These are phyloP conservation scores for Schwanniomyces sp. DNA, from an alignment of 805 yeast genomes.

Conservation along the genomic window DNA sequence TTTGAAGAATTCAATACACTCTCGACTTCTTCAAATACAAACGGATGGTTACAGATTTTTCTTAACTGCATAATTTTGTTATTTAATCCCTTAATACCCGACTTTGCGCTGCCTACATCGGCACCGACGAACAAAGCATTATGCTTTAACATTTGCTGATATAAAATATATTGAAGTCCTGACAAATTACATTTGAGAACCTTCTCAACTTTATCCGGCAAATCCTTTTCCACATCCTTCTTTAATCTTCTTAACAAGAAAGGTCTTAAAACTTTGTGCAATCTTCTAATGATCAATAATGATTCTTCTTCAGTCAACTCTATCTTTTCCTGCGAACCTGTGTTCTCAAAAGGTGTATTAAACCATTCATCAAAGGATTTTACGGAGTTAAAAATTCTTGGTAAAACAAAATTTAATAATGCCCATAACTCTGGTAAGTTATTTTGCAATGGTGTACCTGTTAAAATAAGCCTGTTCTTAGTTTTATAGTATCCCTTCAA, in stretches of 20 bases:
- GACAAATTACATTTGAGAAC: slow-evolving; percentile 79
- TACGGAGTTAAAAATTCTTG: slow-evolving; percentile 81
- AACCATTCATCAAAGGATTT: slow-evolving; percentile 90
- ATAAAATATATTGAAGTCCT: slow-evolving; percentile 66
- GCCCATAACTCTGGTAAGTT: slow-evolving; percentile 88
- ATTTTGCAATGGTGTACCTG: slow-evolving; percentile 88
- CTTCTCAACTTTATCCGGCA: slow-evolving; percentile 82
- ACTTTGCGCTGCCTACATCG: slow-evolving; percentile 56
- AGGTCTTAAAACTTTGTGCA: slow-evolving; percentile 84
- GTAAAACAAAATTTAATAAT: slow-evolving; percentile 74
- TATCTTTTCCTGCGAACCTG: slow-evolving; percentile 78
- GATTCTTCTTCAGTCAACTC: slow-evolving; percentile 87
- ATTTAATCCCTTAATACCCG: slow-evolving; percentile 75
- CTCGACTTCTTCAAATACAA: slow-evolving; percentile 82
- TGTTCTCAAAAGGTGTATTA: slow-evolving; percentile 83
- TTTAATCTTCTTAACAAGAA: slow-evolving; percentile 80
- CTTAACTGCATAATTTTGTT: slow-evolving; percentile 84
- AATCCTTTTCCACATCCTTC: slow-evolving; percentile 83
- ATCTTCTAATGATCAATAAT: slow-evolving; percentile 75
- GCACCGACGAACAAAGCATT: slow-evolving; percentile 69
- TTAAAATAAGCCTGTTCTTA: slow-evolving; percentile 73
- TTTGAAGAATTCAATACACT: slow-evolving; percentile 61
- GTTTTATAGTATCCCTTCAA: slow-evolving; percentile 72
- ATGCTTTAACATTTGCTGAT: slow-evolving; percentile 75
- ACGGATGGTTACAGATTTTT: slow-evolving; percentile 86